These are phyloP conservation scores for Pleurotus djamor DNA, from an alignment of 768 basidiomycete species.

Conservation along the genomic window DNA sequence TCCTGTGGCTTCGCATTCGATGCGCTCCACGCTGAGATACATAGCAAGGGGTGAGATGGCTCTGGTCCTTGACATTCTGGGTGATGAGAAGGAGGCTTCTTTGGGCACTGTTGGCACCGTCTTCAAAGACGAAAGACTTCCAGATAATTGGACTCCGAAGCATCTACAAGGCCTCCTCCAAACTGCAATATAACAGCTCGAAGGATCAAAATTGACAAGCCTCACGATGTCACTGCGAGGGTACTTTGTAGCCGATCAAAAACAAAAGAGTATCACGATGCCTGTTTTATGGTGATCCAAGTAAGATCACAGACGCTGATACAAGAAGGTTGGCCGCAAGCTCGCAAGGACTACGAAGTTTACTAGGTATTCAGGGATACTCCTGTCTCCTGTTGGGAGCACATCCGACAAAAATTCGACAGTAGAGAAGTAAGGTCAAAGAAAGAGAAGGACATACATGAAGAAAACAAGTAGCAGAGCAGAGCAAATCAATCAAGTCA, in stretches of 20 bases:
- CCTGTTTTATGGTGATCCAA: too few relatives aligned
- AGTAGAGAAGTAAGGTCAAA: not conserved
- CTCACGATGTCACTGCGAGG: too few relatives aligned
- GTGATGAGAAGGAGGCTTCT: conserved; percentile 17
- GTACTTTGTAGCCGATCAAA: too few relatives aligned
- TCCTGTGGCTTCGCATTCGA: conserved; percentile 18
- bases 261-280: too few relatives aligned
- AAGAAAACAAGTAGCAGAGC: not conserved
- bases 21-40: conserved; percentile 35
- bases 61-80: conserved; percentile 31
- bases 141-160: conserved; percentile 23
- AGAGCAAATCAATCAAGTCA: not conserved
- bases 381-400: too few relatives aligned
- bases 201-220: not conserved
- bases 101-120: conserved; percentile 23
- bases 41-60: conserved; percentile 42
- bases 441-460: not conserved
- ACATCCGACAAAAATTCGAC: too few relatives aligned
- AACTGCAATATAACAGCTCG: not conserved
- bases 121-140: conserved; percentile 30
- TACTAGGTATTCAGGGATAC: too few relatives aligned
- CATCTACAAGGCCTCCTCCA: conserved; percentile 5
- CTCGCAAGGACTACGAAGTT: too few relatives aligned
- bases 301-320: too few relatives aligned
- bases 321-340: too few relatives aligned